Conservation (phyloP, 148 eudicot genomes). For the Amaranthus palmeri region DNA sequence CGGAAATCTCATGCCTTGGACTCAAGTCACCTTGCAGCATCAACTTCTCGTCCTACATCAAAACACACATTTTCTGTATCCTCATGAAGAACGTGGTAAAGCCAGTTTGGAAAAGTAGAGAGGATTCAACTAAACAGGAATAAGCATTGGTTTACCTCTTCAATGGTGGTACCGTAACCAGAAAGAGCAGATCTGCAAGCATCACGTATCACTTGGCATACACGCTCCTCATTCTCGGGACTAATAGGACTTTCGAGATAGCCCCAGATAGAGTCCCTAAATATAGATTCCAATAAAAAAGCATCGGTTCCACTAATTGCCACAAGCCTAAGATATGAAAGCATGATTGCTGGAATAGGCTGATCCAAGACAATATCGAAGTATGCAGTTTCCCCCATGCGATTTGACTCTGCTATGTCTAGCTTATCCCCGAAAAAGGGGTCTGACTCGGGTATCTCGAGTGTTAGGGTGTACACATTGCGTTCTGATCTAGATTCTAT, state of each 20-base stretch:
- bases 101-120: background rate
- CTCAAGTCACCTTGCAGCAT: conserved; percentile 46
- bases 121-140: background rate
- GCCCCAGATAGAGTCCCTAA: conserved; percentile 71
- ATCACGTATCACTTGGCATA: conserved; percentile 64
- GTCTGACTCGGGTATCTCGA: conserved; percentile 81
- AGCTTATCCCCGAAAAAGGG: conserved; percentile 80
- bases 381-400: conserved; percentile 68
- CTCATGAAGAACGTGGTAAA: background rate
- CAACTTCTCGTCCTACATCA: conserved; percentile 74
- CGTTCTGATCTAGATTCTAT: conserved; percentile 62
- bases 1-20: conserved; percentile 49
- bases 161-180: conserved; percentile 64
- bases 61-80: background rate
- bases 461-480: conserved; percentile 67
- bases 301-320: conserved; percentile 84
- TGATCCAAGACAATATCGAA: conserved; percentile 72
- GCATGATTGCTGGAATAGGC: conserved; percentile 62
- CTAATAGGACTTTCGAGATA: conserved; percentile 79
- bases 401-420: conserved; percentile 82
- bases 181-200: conserved; percentile 79
- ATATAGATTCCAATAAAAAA: conserved; percentile 77
- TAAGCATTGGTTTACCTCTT: conserved; percentile 50
- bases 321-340: conserved; percentile 75
- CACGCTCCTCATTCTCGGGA: conserved; percentile 70